A percentile compares a stretch with the other conserved stretches of the same genome.
phyloP scores from a whole-genome alignment of 2,329 filamentous ascomycete species.

The Albifimbria verrucaria region DNA sequence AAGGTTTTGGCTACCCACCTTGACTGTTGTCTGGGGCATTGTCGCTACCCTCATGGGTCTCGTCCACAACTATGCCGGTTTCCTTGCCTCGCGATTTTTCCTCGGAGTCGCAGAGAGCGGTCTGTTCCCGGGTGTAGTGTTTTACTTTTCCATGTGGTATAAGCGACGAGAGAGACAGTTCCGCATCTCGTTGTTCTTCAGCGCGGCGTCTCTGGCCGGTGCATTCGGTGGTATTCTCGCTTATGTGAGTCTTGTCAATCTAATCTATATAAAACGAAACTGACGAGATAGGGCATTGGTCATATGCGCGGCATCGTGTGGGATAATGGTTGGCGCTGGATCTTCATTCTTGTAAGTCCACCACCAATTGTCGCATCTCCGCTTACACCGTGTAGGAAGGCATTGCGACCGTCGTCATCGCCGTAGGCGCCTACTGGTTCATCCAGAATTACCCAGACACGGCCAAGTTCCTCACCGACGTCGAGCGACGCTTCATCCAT shows the following conservation, averaged over 20 bases:
- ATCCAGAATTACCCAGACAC: constrained; percentile 65
- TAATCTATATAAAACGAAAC: not conserved
- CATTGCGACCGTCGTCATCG: constrained; percentile 50
- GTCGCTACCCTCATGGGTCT: constrained; percentile 50
- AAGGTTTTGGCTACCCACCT: constrained; percentile 51
- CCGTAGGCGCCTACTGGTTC: constrained; percentile 51
- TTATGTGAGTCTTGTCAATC: constrained; percentile 34
- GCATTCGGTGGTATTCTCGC: constrained; percentile 56
- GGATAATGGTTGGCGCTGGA: constrained; percentile 54
- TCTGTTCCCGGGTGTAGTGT: constrained; percentile 48
- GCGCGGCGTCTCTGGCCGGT: constrained; percentile 50
- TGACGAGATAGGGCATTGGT: constrained; percentile 43
- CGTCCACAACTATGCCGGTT: constrained; percentile 46
- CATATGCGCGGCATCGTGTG: constrained; percentile 51
- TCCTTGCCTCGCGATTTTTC: constrained; percentile 52
- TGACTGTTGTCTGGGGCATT: constrained; percentile 54
- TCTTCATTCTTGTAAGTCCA: constrained; percentile 52
- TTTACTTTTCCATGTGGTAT: constrained; percentile 54
- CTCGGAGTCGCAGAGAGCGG: constrained; percentile 53
- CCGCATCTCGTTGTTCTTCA: constrained; percentile 54
- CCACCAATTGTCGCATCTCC: accelerated
- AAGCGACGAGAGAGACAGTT: constrained; percentile 52
- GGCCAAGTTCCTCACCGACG: constrained; percentile 52
- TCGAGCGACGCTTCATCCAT: constrained; percentile 55
- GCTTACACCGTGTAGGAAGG: constrained; percentile 40